Conservation (phyloP, 2,329 filamentous ascomycete genomes). For the Colletotrichum brevisporum region DNA sequence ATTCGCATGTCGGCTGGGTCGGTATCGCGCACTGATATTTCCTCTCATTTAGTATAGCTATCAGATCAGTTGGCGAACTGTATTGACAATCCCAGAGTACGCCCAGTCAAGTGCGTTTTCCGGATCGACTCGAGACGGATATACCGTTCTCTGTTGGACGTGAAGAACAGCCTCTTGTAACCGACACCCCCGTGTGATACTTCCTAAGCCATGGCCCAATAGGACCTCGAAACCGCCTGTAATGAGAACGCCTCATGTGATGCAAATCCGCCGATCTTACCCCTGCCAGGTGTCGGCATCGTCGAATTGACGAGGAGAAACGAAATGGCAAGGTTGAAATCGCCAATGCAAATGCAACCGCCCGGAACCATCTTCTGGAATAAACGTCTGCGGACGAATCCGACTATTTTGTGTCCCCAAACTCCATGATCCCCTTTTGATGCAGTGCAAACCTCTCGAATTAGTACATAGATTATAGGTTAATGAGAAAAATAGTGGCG, state of each 20-base stretch:
- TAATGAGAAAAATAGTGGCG: slow-evolving; percentile 14
- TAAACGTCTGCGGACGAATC: slow-evolving; percentile 9
- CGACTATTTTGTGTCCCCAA: slow-evolving; percentile 25
- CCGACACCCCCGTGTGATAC: slow-evolving; percentile 19
- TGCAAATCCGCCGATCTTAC: slow-evolving; percentile 29
- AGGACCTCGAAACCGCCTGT: slow-evolving; percentile 17
- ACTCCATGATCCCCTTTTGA: slow-evolving; percentile 38
- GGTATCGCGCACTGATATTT: neutral
- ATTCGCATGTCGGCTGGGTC: neutral
- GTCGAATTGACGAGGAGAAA: slow-evolving; percentile 19
- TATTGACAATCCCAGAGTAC: neutral
- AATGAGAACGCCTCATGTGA: slow-evolving; percentile 37
- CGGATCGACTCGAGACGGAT: neutral
- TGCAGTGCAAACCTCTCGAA: slow-evolving; percentile 32
- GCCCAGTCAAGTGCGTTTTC: neutral
- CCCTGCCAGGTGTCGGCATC: neutral
- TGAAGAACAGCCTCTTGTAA: slow-evolving; percentile 10
- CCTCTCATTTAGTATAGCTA: slow-evolving; percentile 19
- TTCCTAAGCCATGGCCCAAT: slow-evolving; percentile 17
- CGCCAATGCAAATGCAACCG: slow-evolving; percentile 1
- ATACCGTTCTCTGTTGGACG: slow-evolving; percentile 6
- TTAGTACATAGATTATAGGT: slow-evolving; percentile 41
- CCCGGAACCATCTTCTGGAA: slow-evolving; percentile 14
- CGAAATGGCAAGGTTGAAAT: slow-evolving; percentile 7
- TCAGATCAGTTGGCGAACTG: slow-evolving; percentile 10